Base-by-base conservation (phyloP, 331 rosid genomes). In the Acacia concinna region DNA sequence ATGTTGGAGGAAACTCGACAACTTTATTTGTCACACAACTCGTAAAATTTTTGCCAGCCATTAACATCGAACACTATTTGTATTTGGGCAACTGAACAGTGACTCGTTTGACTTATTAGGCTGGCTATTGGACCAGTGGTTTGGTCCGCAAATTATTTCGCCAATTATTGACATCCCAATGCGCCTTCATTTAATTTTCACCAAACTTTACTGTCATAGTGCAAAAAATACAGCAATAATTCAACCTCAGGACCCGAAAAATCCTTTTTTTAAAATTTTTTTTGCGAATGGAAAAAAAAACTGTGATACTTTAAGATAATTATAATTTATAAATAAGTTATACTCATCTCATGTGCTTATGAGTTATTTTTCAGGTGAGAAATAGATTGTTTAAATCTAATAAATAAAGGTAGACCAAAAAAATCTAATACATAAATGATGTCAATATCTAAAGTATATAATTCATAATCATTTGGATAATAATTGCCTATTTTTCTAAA, bases 1-100 rank as follows among this genome's bases (percentile, higher is more conserved):
- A 31, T 77, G 78, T 49, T 63, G 70, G 68, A 27, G 60, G 41
- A 40, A 62, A 51, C 20, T 77, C 10, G 64, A 71, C 81, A 63
- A 30, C 71, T 31, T 76, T 40, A 63, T 9, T 47, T 12, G 68
- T 0, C 20, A 28, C 63, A 8, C 40, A 74, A 28, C 25, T 51
- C 52, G 1, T n/a, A 74, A 54, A 54, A n/a, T n/a, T n/a, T 17
- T 74, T 43, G 66, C 2, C n/a, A 23, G 75, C 84, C 65, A 68
- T 38, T 38, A 51, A 32, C 34, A 13, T 44, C 34, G n/a, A n/a
- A n/a, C n/a, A n/a, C n/a, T n/a, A n/a, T 4, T 8, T 13, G 21
- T 40, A 13, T 38, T 75, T 49, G 41, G 23, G 38, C 18, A 60
- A 79, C 40, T 56, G 76, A n/a, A 64, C 68, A 54, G 66, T 76